Evolutionary conservation across 805 yeast genomes (phyloP).

Genomic region (Ogataea dorogensis): DNA sequence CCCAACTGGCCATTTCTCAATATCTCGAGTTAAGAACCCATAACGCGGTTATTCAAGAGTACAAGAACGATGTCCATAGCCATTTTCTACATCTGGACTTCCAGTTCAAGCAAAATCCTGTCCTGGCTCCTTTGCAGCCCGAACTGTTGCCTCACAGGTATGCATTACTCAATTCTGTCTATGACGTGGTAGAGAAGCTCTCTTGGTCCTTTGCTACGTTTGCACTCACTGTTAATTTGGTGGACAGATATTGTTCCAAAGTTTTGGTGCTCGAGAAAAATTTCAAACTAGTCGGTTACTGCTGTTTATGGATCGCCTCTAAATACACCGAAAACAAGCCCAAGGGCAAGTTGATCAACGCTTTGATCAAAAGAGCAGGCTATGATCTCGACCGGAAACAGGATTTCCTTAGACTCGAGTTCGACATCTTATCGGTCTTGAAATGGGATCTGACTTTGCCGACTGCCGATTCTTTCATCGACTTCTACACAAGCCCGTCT

Average conservation of each 20-base stretch:
- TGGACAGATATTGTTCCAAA: conserved; percentile 40
- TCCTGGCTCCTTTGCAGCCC: conserved; percentile 27
- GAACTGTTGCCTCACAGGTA: conserved; percentile 23
- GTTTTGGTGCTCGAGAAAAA: conserved; percentile 35
- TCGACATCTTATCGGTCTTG: conserved; percentile 59
- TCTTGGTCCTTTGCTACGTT: conserved; percentile 36
- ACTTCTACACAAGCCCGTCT: conserved; percentile 42
- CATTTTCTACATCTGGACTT: conserved; percentile 28
- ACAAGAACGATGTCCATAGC: conserved; percentile 28
- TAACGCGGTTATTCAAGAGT: conserved; percentile 27
- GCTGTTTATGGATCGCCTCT: conserved; percentile 47
- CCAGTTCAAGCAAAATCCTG: conserved; percentile 31
- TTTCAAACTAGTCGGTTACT: conserved; percentile 40
- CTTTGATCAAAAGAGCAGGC: conserved; percentile 32
- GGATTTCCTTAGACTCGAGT: conserved; percentile 62
- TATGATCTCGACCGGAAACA: conserved; percentile 23
- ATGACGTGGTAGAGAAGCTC: conserved; percentile 31
- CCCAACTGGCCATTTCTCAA: conserved; percentile 16
- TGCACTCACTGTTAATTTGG: conserved; percentile 36
- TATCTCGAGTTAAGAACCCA: conserved; percentile 31
- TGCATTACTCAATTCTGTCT: conserved; percentile 31
- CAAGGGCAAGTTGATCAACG: conserved; percentile 41
- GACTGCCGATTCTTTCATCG: conserved; percentile 63
- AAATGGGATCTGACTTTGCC: conserved; percentile 65
- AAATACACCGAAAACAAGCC: conserved; percentile 50